Percentiles rank a stretch among this genome's conserved stretches.
These are phyloP conservation scores for Alectoria sarmentosa DNA, from an alignment of 495 filamentous ascomycete genomes.

Conservation along the genomic window DNA sequence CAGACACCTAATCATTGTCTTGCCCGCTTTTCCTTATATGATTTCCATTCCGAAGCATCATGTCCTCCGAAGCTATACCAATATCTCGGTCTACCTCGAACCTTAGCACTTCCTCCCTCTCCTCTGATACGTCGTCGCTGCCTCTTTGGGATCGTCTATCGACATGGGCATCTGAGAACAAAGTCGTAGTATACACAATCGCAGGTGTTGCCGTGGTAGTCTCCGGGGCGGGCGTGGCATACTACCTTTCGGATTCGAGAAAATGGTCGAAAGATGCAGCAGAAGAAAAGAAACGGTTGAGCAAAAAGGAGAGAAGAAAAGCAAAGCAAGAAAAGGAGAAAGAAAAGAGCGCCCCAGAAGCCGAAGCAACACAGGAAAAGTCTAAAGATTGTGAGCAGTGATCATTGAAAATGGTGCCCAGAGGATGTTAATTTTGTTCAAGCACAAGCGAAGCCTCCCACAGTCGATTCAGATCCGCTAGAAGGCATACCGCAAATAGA, in stretches of 20 bases:
- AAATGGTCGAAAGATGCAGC: slow-evolving; percentile 27
- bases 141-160: slow-evolving; percentile 85
- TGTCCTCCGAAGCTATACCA: slow-evolving; percentile 25
- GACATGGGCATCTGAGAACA: slow-evolving; percentile 91
- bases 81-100: slow-evolving; percentile 26
- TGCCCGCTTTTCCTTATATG: background rate
- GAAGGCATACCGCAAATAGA: slow-evolving; percentile 83
- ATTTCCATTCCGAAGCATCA: slow-evolving; percentile 14
- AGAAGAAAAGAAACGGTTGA: slow-evolving; percentile 43
- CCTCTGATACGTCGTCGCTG: slow-evolving; percentile 45
- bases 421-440: slow-evolving; percentile 29
- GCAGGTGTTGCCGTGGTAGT: slow-evolving; percentile 88
- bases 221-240: slow-evolving; percentile 81
- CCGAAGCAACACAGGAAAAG: slow-evolving; percentile 26
- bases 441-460: slow-evolving; percentile 41
- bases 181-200: slow-evolving; percentile 90
- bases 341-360: slow-evolving; percentile 63
- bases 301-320: slow-evolving; percentile 43
- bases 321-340: slow-evolving; percentile 53
- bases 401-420: background rate
- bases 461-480: slow-evolving; percentile 49
- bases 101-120: slow-evolving; percentile 44
- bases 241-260: slow-evolving; percentile 61
- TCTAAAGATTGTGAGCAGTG: slow-evolving; percentile 16
- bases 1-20: background rate